Conservation (phyloP, 306 rosid species). For the Vicia sativa region DNA sequence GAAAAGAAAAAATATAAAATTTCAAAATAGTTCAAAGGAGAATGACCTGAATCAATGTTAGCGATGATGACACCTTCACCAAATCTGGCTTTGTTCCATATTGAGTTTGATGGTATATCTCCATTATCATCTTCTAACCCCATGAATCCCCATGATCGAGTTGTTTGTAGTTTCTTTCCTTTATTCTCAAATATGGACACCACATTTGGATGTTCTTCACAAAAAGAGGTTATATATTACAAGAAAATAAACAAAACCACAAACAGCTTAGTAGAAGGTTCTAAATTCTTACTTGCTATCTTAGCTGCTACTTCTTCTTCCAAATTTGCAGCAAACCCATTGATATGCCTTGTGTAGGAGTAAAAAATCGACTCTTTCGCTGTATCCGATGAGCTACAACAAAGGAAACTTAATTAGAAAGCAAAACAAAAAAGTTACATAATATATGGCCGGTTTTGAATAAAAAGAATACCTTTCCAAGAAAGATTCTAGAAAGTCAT, state of each 20-base stretch:
- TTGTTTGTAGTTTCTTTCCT: slow-evolving; percentile 83
- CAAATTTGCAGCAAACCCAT: too few species aligned
- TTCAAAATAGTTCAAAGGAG: too few species aligned
- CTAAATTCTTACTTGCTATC: too few species aligned
- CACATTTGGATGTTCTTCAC: slow-evolving; percentile 68
- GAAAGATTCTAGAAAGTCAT: slow-evolving; percentile 74
- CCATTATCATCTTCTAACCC: slow-evolving; percentile 62
- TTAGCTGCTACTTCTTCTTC: too few species aligned
- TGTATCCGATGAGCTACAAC: too few species aligned
- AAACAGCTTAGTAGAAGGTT: too few species aligned
- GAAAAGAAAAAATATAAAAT: slow-evolving; percentile 5
- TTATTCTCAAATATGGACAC: slow-evolving; percentile 69
- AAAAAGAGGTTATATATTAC: background rate
- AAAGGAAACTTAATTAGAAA: too few species aligned
- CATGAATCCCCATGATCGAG: slow-evolving; percentile 85
- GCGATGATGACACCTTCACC: slow-evolving; percentile 79
- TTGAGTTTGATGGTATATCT: slow-evolving; percentile 46
- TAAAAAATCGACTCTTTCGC: too few species aligned
- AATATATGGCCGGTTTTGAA: background rate
- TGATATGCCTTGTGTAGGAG: too few species aligned
- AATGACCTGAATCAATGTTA: slow-evolving; percentile 78
- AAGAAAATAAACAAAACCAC: too few species aligned
- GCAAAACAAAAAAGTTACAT: background rate
- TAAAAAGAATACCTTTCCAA: slow-evolving; percentile 55
- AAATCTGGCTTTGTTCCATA: slow-evolving; percentile 80